Conservation (phyloP, 352 stramenopile species). For the Pythium rhizo-oryzae region DNA sequence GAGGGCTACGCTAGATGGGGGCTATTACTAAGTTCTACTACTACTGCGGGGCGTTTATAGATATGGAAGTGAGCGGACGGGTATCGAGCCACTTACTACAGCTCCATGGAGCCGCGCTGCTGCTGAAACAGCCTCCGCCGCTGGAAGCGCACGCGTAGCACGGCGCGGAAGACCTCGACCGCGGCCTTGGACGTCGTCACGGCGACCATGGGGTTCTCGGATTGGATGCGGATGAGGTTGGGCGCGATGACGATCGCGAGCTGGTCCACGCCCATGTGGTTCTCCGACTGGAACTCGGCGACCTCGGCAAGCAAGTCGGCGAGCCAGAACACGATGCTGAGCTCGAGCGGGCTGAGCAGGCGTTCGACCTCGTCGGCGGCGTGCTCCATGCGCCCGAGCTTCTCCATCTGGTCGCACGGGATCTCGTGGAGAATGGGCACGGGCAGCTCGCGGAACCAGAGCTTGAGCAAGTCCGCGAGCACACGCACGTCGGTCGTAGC, state of each 20-base stretch:
- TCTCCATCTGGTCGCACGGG: slow-evolving; percentile 67
- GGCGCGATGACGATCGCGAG: slow-evolving; percentile 89
- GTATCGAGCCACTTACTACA: background rate
- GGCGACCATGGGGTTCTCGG: slow-evolving; percentile 84
- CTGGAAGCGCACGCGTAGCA: slow-evolving; percentile 48
- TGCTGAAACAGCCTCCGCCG: slow-evolving; percentile 17
- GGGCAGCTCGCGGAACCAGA: slow-evolving; percentile 89
- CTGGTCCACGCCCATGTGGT: slow-evolving; percentile 92
- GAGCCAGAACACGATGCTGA: slow-evolving; percentile 79
- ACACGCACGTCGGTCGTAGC: slow-evolving; percentile 77
- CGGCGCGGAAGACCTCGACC: slow-evolving; percentile 73
- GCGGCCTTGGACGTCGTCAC: slow-evolving; percentile 83
- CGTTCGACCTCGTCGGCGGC: slow-evolving; percentile 44
- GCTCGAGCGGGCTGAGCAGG: slow-evolving; percentile 59
- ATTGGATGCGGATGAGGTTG: slow-evolving; percentile 89
- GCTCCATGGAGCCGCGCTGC: background rate
- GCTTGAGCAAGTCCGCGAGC: slow-evolving; percentile 88
- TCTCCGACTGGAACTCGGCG: slow-evolving; percentile 65
- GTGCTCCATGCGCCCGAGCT: slow-evolving; percentile 36
- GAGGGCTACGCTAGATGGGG: too few species aligned
- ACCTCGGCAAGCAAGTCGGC: slow-evolving; percentile 79
- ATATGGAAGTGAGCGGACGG: background rate
- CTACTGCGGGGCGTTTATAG: too few species aligned
- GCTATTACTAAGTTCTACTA: too few species aligned
- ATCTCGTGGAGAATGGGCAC: slow-evolving; percentile 85